These are phyloP conservation scores for Mycena leptocephala DNA, from an alignment of 768 basidiomycete species.

Conservation along the genomic window DNA sequence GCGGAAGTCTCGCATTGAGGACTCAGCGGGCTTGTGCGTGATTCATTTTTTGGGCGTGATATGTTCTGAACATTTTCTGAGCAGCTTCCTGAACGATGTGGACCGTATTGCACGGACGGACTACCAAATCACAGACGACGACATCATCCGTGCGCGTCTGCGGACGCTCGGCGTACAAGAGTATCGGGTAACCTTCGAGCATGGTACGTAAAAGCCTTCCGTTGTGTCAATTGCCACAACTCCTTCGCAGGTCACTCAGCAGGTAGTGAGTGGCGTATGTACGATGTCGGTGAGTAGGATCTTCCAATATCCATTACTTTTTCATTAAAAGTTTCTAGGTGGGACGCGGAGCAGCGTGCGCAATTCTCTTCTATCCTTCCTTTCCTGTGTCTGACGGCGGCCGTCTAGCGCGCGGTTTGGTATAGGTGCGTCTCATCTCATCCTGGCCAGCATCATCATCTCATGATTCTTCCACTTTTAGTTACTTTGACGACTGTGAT, in stretches of 20 bases:
- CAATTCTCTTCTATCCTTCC: slow-evolving; percentile 27
- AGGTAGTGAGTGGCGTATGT: slow-evolving; percentile 85
- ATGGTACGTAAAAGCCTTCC: slow-evolving; percentile 57
- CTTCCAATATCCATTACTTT: no score
- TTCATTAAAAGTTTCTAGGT: slow-evolving; percentile 41
- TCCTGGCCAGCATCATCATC: no score
- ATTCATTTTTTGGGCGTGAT: neutral
- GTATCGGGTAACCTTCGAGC: slow-evolving; percentile 76
- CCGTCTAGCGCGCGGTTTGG: slow-evolving; percentile 78
- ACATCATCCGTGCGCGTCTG: slow-evolving; percentile 85
- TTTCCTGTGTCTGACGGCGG: slow-evolving; percentile 13
- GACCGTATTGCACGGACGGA: slow-evolving; percentile 74
- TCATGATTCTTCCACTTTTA: no score
- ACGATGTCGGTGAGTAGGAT: slow-evolving; percentile 70
- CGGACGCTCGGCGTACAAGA: slow-evolving; percentile 87
- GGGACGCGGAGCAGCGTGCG: slow-evolving; percentile 80
- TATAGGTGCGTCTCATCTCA: slow-evolving; percentile 66
- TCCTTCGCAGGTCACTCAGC: slow-evolving; percentile 64
- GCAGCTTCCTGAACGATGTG: slow-evolving; percentile 80
- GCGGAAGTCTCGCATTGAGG: slow-evolving; percentile 74
- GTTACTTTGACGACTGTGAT: slow-evolving; percentile 82
- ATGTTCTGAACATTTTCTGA: slow-evolving; percentile 1
- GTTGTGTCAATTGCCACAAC: slow-evolving; percentile 12
- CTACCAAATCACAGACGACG: slow-evolving; percentile 83
- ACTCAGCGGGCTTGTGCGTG: slow-evolving; percentile 83